Conservation (phyloP, 306 rosid genomes). For the Casuarina equisetifolia region DNA sequence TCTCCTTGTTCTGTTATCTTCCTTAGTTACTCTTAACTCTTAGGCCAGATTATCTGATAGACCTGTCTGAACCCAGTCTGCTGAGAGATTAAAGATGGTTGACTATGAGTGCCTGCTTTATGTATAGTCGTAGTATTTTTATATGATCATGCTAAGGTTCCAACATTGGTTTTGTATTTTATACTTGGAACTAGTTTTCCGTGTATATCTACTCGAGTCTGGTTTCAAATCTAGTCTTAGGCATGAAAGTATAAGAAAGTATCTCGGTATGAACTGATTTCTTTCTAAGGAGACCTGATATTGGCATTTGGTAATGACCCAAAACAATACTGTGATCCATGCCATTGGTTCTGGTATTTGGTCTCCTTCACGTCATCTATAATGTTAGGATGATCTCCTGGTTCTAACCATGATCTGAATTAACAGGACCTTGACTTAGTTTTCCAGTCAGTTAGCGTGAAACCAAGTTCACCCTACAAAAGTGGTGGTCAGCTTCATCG, state of each 20-base stretch:
- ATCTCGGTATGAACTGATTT: neutral
- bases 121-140: neutral
- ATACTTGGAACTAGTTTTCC: neutral
- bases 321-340: no score
- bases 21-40: neutral
- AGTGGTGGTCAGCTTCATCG: no score
- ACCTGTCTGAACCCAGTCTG: neutral
- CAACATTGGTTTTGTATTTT: slow-evolving; percentile 2
- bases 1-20: no score
- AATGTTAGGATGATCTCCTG: no score
- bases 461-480: no score
- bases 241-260: no score
- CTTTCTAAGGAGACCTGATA: neutral
- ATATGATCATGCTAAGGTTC: neutral
- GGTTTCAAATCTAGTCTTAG: neutral
- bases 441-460: no score
- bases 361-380: no score
- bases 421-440: no score
- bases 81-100: neutral
- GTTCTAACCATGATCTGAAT: no score
- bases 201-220: neutral
- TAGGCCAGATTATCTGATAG: neutral
- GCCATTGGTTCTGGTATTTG: no score
- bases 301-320: no score
- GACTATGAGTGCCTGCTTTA: neutral